These are phyloP conservation scores for Platismatia glauca DNA, from an alignment of 495 filamentous ascomycete genomes.

Conservation along the genomic window DNA sequence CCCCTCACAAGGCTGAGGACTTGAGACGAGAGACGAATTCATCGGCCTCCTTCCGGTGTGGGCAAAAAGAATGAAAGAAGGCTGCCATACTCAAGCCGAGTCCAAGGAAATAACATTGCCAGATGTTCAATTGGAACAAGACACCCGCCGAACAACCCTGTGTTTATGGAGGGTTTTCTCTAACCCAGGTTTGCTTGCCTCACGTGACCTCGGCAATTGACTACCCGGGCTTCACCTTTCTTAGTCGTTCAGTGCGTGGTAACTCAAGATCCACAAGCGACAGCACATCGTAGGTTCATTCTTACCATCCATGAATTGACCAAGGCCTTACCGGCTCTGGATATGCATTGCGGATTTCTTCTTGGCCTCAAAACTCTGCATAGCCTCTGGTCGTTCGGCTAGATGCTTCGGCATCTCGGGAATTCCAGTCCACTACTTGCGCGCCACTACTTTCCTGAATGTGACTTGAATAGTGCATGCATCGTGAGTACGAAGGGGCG, in stretches of 20 bases:
- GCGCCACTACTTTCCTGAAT: background rate
- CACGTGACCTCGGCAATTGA: no score
- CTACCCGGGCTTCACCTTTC: no score
- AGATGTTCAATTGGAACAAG: background rate
- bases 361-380: background rate
- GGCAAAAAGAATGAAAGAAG: background rate
- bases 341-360: background rate
- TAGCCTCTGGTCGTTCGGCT: background rate
- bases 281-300: no score
- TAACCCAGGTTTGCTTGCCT: no score
- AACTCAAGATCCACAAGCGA: no score
- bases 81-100: background rate
- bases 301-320: background rate
- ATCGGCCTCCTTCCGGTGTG: background rate
- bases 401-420: background rate
- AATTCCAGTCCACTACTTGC: background rate
- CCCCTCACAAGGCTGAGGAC: background rate
- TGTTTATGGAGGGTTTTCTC: no score
- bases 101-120: no score
- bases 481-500: no score
- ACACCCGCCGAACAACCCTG: background rate
- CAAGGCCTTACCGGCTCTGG: background rate
- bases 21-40: no score
- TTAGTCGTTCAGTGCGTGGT: no score
- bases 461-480: background rate